Conservation (phyloP, 192 early-diverging fungal species). For the Mortierella antarctica region DNA sequence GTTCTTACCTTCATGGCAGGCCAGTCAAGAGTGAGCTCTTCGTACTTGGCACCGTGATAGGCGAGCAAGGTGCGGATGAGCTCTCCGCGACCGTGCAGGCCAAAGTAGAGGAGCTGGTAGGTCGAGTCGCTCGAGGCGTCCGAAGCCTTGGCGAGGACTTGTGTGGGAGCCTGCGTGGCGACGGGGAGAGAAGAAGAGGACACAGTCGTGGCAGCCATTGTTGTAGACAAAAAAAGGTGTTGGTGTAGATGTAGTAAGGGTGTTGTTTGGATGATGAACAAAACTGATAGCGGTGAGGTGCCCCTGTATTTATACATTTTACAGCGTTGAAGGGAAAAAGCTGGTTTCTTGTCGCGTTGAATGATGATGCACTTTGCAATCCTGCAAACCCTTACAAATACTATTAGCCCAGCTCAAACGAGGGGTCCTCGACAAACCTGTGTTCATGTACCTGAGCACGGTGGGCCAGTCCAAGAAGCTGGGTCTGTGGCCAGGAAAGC, state of each 20-base stretch:
- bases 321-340: too few species aligned
- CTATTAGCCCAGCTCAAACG: too few species aligned
- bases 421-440: too few species aligned
- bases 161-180: conserved; percentile 2
- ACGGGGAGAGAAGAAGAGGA: neutral
- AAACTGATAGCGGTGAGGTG: neutral
- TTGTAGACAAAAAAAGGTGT: neutral
- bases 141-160: conserved; percentile 9
- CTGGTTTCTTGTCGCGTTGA: too few species aligned
- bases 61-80: conserved; percentile 23
- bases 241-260: neutral
- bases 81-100: conserved; percentile 37
- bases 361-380: too few species aligned
- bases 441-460: too few species aligned
- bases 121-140: conserved; percentile 12
- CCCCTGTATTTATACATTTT: neutral
- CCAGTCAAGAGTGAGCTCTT: conserved; percentile 21
- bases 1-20: too few species aligned
- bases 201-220: neutral
- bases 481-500: too few species aligned
- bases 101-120: conserved; percentile 44
- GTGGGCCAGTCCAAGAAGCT: too few species aligned
- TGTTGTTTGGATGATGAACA: neutral
- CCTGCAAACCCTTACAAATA: too few species aligned
- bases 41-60: conserved; percentile 19